Evolutionary conservation across 768 basidiomycete species (phyloP).

Genomic region (Amanita fuliginea): DNA sequence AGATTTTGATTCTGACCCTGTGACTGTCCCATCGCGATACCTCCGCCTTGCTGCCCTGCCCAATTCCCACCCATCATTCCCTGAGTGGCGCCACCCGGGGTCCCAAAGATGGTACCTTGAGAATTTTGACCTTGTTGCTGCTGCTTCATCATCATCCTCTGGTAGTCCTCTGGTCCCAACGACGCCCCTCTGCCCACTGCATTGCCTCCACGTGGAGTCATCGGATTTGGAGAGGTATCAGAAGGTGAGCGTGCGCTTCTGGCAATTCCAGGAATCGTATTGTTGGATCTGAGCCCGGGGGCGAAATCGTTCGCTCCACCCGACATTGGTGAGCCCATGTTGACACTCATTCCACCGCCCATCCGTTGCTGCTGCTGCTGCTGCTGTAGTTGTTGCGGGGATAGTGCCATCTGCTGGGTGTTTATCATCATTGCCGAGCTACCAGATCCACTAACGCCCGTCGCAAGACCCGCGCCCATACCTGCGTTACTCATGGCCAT

Average conservation of each 20-base stretch:
- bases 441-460: slow-evolving; percentile 15
- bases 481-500: slow-evolving; percentile 17
- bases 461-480: slow-evolving; percentile 17
- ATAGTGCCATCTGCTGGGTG: slow-evolving; percentile 15
- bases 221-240: slow-evolving; percentile 41
- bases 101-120: slow-evolving; percentile 3
- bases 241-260: slow-evolving; percentile 69
- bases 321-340: slow-evolving; percentile 34
- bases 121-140: slow-evolving; percentile 23
- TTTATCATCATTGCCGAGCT: slow-evolving; percentile 26
- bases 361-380: slow-evolving; percentile 18
- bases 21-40: slow-evolving; percentile 12
- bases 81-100: slow-evolving; percentile 11
- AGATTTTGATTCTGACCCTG: slow-evolving; percentile 17
- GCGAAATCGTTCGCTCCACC: slow-evolving; percentile 23
- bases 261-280: slow-evolving; percentile 61
- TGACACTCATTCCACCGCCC: slow-evolving; percentile 14
- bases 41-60: slow-evolving; percentile 11
- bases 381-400: slow-evolving; percentile 22
- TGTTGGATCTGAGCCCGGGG: slow-evolving; percentile 44
- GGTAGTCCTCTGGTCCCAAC: slow-evolving; percentile 43
- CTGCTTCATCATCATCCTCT: slow-evolving; percentile 38
- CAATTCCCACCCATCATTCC: slow-evolving; percentile 25
- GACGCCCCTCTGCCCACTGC: slow-evolving; percentile 25
- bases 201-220: slow-evolving; percentile 35